These are phyloP conservation scores for Aspergillus diversus DNA, from an alignment of 495 filamentous ascomycete genomes.

Conservation along the genomic window DNA sequence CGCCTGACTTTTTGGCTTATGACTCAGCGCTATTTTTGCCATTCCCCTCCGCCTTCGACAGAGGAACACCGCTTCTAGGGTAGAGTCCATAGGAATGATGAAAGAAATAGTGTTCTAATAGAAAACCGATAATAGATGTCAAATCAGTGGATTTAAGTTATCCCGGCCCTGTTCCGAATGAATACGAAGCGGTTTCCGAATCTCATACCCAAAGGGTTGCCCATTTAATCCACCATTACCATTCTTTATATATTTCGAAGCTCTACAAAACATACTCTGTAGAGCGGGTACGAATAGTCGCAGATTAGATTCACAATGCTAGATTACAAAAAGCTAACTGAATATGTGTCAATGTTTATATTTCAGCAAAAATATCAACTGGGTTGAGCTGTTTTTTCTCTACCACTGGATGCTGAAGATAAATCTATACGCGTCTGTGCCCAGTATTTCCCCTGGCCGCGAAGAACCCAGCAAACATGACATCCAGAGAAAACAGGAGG, in stretches of 20 bases:
- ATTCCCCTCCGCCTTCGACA: background rate
- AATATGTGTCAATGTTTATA: too few species aligned
- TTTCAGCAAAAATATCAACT: too few species aligned
- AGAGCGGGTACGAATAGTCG: too few species aligned
- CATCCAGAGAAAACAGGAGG: background rate
- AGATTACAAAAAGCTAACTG: too few species aligned
- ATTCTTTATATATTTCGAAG: too few species aligned
- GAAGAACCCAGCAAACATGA: background rate
- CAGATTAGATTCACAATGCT: too few species aligned
- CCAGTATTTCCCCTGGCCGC: too few species aligned
- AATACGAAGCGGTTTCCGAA: background rate
- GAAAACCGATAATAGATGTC: background rate
- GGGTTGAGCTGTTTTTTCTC: too few species aligned
- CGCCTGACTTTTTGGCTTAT: background rate
- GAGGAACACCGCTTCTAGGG: background rate
- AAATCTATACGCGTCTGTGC: too few species aligned
- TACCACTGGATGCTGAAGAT: too few species aligned
- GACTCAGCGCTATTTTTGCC: background rate
- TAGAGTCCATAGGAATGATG: background rate
- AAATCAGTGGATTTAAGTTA: slow-evolving; percentile 1
- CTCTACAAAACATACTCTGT: background rate
- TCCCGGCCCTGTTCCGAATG: background rate
- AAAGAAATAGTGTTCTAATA: background rate
- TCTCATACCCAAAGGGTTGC: background rate
- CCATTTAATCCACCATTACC: background rate